These are phyloP conservation scores for Basipetospora chlamydospora DNA, from an alignment of 2,329 filamentous ascomycete genomes.

Conservation along the genomic window DNA sequence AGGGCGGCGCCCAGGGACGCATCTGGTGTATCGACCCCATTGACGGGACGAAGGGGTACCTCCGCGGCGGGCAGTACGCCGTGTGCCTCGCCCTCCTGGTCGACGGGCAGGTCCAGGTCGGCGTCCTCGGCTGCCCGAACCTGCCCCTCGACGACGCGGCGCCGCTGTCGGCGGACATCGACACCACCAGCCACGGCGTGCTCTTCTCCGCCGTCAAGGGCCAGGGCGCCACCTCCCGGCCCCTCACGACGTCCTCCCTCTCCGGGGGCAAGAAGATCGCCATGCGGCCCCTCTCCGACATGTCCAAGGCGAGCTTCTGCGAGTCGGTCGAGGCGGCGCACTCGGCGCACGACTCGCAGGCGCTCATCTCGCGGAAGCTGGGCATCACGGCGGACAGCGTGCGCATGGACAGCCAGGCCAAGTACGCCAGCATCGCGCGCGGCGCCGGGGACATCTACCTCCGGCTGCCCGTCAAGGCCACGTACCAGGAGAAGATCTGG, in stretches of 20 bases:
- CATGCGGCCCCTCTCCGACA: slow-evolving; percentile 49
- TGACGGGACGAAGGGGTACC: slow-evolving; percentile 93
- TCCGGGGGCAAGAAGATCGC: slow-evolving; percentile 46
- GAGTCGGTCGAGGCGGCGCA: slow-evolving; percentile 92
- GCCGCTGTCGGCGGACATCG: slow-evolving; percentile 40
- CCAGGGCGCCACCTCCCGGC: slow-evolving; percentile 65
- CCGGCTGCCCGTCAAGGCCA: slow-evolving; percentile 67
- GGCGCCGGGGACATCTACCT: slow-evolving; percentile 93
- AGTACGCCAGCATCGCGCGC: slow-evolving; percentile 89
- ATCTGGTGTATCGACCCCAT: slow-evolving; percentile 98
- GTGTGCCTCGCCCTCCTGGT: slow-evolving; percentile 87
- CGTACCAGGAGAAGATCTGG: slow-evolving; percentile 99
- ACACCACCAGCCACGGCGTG: slow-evolving; percentile 66
- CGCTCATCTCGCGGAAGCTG: slow-evolving; percentile 58
- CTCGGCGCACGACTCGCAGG: slow-evolving; percentile 74
- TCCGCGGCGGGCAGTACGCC: slow-evolving; percentile 91
- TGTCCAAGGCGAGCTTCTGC: slow-evolving; percentile 79
- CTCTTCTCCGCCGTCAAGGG: slow-evolving; percentile 74
- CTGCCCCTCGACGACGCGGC: slow-evolving; percentile 69
- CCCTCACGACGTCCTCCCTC: slow-evolving; percentile 45
- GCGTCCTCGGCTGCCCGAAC: slow-evolving; percentile 91
- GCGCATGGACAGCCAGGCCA: slow-evolving; percentile 94
- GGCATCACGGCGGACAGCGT: slow-evolving; percentile 84
- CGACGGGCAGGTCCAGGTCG: slow-evolving; percentile 85
- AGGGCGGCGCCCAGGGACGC: slow-evolving; percentile 58